Evolutionary conservation across 768 basidiomycete genomes (phyloP), one percentile per base, ranked within the genome.

Genomic region (Suillus plorans): DNA sequence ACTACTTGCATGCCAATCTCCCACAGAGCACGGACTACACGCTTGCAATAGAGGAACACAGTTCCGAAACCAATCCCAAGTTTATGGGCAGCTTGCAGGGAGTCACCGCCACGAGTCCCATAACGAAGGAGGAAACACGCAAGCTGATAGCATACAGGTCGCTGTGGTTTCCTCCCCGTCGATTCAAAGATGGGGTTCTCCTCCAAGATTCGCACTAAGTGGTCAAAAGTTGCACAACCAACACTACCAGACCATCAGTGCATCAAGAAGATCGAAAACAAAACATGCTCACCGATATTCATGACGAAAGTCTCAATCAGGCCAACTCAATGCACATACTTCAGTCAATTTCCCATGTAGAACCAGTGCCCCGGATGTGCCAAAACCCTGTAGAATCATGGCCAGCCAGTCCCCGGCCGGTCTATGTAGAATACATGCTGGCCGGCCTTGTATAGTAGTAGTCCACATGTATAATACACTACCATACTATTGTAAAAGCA

Each of bases 1-100:
- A 74, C 28, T 59, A 66, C 34, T 3, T 34, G 3, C 20, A 39
- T 49, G 5, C 67, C 56, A 9, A 72, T n/a, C 45, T 69, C 63
- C 12, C 67, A 67, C 28, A 74, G 37, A 14, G 68, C 72, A 42
- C 65, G 50, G 3, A 63, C 55, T 5, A 74, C 70, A 25, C 68
- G 60, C 16, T 52, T 22, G 50, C 64, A 70, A 37, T 73, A 73
- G 4, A 71, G 45, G 34, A 60, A 69, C 5, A 71, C 68, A 25
- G 69, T 72, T 2, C 73, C 71, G 39, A 69, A 66, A 10, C 69
- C 69, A 41, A 75, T 64, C 3, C 71, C 71, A 5, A 74, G 44
- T 56, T 72, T 69, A 4, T 66, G 58, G 2, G 63, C 66, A 16
- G 67, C 64, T 50, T 67, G 64, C 9, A 63, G 45, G 36, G 52